Evolutionary conservation across 2,329 filamentous ascomycete genomes (phyloP), one percentile per base, ranked within the genome.

Genomic region (Neurospora sp.): DNA sequence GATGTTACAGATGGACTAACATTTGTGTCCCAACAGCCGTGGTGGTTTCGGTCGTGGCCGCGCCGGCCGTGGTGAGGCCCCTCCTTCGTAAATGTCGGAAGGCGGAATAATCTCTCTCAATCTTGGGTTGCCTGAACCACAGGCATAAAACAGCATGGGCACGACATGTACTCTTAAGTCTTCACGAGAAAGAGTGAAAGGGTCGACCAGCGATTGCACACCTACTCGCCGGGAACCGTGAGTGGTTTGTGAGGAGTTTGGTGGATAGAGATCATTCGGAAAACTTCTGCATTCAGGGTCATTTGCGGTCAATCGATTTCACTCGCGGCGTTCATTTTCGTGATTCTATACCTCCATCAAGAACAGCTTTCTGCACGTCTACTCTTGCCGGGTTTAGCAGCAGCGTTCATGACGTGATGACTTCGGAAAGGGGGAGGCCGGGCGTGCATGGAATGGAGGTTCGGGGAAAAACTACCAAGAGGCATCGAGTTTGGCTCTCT

Each of bases 21-120:
- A 84, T 79, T 69, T 69, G 66, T 70, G 66, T 68, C 69, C 33
- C 72, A 69, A 76, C 76, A 90, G 88, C 91, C 92, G 92, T 87
- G 91, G 92, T 86, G 92, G 92, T 80, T 91, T 91, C 82, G 93
- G 93, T 82, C 92, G 93, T 89, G 93, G 92, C 83, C 91, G 92
- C 86, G 91, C 91, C 80, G 89, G 84, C 83, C 91, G 92, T 86
- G 91, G 91, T 80, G 89, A 85, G 80, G 87, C 91, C 84, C 88
- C 91, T 81, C 84, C 88, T 77, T 89, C 88, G 79, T 89, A 87
- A 86, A 80, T 68, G 71, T 68, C 39, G 36, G 71, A 70, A 72
- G 46, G 71, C 67, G 69, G 70, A 70, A 72, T 73, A 71, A 73
- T 75, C 65, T 75, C 72, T 73, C 73, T 73, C 68, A 73, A 71